phyloP scores from a whole-genome alignment of 225 moss, liverwort and hornwort genomes.

The Anthoceros angustus region DNA sequence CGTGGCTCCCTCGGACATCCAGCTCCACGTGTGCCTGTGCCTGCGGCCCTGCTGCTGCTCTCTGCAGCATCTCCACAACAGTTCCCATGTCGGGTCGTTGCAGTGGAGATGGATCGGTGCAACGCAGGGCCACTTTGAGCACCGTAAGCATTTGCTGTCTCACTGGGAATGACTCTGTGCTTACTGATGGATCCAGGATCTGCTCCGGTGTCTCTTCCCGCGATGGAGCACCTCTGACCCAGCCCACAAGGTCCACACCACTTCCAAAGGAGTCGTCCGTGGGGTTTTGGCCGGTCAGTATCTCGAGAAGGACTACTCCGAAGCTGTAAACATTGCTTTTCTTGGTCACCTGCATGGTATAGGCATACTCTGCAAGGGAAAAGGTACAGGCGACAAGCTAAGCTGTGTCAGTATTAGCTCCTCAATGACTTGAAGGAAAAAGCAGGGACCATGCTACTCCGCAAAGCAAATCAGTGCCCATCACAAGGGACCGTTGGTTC shows the following conservation, averaged over 20 bases:
- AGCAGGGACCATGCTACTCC: too few species aligned
- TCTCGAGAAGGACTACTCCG: background rate
- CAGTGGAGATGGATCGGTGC: background rate
- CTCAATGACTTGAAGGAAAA: too few species aligned
- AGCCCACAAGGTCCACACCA: background rate
- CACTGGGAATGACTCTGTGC: constrained; percentile 1
- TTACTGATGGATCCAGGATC: constrained; percentile 1
- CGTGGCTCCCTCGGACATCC: background rate
- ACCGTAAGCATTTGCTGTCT: background rate
- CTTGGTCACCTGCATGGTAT: background rate
- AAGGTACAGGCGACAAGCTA: background rate
- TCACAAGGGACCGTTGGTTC: too few species aligned
- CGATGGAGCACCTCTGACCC: background rate
- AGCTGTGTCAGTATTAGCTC: background rate
- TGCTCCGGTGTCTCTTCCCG: background rate
- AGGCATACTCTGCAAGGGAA: background rate
- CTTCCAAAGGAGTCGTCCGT: background rate
- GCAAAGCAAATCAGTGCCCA: too few species aligned
- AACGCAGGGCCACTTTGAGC: background rate
- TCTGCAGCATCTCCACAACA: background rate
- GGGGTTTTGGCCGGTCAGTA: background rate
- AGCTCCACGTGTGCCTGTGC: background rate
- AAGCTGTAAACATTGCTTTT: constrained; percentile 2
- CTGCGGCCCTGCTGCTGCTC: background rate
- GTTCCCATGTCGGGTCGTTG: background rate